Conservation (phyloP, 2,329 filamentous ascomycete species). For the Sarocladium brachiariae region DNA sequence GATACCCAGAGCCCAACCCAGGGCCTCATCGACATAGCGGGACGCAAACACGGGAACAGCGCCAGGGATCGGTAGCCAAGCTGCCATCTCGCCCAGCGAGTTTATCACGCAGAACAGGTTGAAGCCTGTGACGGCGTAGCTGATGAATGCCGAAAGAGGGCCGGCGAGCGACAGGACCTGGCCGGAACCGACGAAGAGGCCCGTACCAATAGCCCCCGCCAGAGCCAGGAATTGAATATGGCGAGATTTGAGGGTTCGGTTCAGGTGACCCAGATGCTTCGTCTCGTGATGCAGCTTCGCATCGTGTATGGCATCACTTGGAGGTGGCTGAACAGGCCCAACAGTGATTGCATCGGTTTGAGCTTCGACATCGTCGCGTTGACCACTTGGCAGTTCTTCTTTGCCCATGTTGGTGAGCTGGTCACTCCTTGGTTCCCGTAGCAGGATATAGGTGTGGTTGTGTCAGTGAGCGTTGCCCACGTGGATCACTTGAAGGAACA, state of each 20-base stretch:
- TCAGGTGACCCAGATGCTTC: constrained; percentile 27
- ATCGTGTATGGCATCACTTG: constrained; percentile 5
- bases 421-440: neutral
- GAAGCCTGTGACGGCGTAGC: constrained; percentile 36
- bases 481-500: no score
- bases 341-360: neutral
- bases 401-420: neutral
- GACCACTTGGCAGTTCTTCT: neutral
- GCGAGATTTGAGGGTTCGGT: constrained; percentile 32
- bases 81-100: constrained; percentile 51
- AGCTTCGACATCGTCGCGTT: constrained; percentile 2
- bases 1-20: constrained; percentile 43
- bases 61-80: constrained; percentile 54
- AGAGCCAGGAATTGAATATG: constrained; percentile 36
- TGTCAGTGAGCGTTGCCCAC: neutral
- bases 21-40: constrained; percentile 39
- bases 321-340: neutral
- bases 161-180: constrained; percentile 36
- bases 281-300: constrained; percentile 17
- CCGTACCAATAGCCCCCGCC: constrained; percentile 35
- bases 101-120: constrained; percentile 42
- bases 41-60: constrained; percentile 43
- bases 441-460: neutral
- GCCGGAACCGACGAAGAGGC: constrained; percentile 37
- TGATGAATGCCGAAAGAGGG: constrained; percentile 33